Evolutionary conservation across 2,329 filamentous ascomycete genomes (phyloP), one percentile per base, ranked within the genome.

Genomic region (Penicillium sp.): DNA sequence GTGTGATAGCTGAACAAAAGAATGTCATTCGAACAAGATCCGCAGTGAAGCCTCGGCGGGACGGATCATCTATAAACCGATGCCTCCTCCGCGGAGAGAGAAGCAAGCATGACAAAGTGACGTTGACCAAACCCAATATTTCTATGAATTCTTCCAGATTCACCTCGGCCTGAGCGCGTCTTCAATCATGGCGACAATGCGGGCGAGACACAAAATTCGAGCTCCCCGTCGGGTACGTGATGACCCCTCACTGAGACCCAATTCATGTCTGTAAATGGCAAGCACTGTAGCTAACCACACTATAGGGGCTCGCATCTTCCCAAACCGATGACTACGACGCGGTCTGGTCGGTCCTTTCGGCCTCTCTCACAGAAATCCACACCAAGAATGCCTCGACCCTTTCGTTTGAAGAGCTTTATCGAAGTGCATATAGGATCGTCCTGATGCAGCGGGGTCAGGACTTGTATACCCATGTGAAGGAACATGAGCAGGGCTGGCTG

Each of bases 381-480:
- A 90, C 87, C 57, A 93, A 96, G 73, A 95, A 96, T 72, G 92
- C 92, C 59, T 96, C 92, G 10, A 83, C 84, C 16, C 85, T 99
- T 2, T 96, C 93, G 1, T 99, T 97, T 78, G 95, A 99, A 75
- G 90, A 96, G 69, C 85, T 99, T 1, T 99, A 99, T 77, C 89
- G 95, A 57, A 90, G 90, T 54, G 91, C 92, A 5, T 99, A 99
- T 77, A 93, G 95, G 73, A 91, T 98, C 21, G 93, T 98, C 1
- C 79, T 97, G 35, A 90, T 89, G 75, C 96, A 93, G 77, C 89
- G 92, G 65, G 93, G 93, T 26, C 86, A 90, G 33, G 80, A 88
- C 11, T 82, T 99, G 1, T 98, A 98, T 75, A 84, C 89, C 5
- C 83, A 85, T 10, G 92, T 98, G 49, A 89, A 88, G 66, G 78